Evolutionary conservation across 2,329 filamentous ascomycete species (phyloP).

Genomic region (Diaporthe ampelina): DNA sequence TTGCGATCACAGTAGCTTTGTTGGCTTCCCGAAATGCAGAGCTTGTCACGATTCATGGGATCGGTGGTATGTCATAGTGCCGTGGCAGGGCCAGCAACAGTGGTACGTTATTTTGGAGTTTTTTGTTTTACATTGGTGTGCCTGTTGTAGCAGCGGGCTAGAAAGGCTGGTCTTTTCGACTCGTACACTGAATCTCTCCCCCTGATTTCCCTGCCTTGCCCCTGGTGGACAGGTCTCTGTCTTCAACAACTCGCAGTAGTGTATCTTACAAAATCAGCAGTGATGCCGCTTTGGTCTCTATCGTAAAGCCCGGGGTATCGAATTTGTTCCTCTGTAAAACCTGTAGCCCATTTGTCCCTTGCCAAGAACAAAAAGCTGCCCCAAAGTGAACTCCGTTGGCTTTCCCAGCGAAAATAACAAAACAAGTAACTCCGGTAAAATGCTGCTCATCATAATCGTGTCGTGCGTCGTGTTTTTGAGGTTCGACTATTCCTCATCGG

Average conservation of each 20-base stretch:
- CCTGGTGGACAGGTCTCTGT: not conserved
- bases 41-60: slow-evolving; percentile 1
- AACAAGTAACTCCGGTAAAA: slow-evolving; percentile 23
- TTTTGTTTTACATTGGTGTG: not conserved
- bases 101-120: not conserved
- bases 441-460: slow-evolving; percentile 45
- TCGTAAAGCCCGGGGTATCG: slow-evolving; percentile 39
- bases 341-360: slow-evolving; percentile 21
- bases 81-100: not conserved
- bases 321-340: slow-evolving; percentile 25
- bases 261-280: slow-evolving; percentile 39
- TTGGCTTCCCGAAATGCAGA: not conserved
- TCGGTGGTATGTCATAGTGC: not conserved
- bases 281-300: slow-evolving; percentile 38
- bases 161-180: not conserved
- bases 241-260: not conserved
- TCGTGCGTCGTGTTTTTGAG: slow-evolving; percentile 7
- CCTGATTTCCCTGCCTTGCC: not conserved
- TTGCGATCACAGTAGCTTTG: slow-evolving; percentile 1
- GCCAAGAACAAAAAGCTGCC: slow-evolving; percentile 19
- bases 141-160: slow-evolving; percentile 7
- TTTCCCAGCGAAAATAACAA: slow-evolving; percentile 1
- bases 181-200: not conserved
- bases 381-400: slow-evolving; percentile 35
- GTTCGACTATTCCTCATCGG: slow-evolving; percentile 43